Percentiles rank a stretch among this genome's conserved stretches.
Evolutionary conservation across 1,139 yeast species (phyloP).

Genomic region (Yamadazyma blattariae): DNA sequence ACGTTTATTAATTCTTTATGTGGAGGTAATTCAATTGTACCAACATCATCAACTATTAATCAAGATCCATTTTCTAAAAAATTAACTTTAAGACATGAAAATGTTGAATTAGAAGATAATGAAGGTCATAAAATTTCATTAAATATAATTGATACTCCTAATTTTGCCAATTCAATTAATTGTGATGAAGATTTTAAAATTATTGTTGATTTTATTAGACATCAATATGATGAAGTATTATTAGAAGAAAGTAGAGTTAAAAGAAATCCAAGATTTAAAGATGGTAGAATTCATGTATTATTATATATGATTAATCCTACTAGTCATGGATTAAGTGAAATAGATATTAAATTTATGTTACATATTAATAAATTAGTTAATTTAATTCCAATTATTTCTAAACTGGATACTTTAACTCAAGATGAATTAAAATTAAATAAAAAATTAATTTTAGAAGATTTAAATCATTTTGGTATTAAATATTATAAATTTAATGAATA

Average conservation of each 20-base stretch:
- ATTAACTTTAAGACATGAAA: conserved; percentile 46
- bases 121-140: conserved; percentile 49
- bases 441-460: conserved; percentile 40
- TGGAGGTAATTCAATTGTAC: conserved; percentile 69
- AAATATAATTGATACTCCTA: conserved; percentile 62
- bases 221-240: conserved; percentile 48
- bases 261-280: conserved; percentile 47
- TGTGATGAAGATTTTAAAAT: conserved; percentile 45
- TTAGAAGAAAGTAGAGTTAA: conserved; percentile 48
- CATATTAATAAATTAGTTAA: conserved; percentile 43
- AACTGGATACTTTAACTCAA: conserved; percentile 41
- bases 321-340: conserved; percentile 44
- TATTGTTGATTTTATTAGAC: conserved; percentile 48
- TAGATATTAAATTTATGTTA: conserved; percentile 40
- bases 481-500: conserved; percentile 48
- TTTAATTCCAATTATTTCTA: conserved; percentile 41
- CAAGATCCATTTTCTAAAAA: conserved; percentile 44
- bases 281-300: conserved; percentile 46
- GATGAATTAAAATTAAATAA: conserved; percentile 36
- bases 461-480: conserved; percentile 37
- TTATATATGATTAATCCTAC: conserved; percentile 49
- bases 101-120: conserved; percentile 50
- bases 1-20: conserved; percentile 69
- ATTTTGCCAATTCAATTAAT: conserved; percentile 69
- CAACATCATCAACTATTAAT: conserved; percentile 34